Percentiles rank a stretch among this genome's conserved stretches.
Conservation (phyloP, 2,329 filamentous ascomycete species). For the Hypoxylon sp. region DNA sequence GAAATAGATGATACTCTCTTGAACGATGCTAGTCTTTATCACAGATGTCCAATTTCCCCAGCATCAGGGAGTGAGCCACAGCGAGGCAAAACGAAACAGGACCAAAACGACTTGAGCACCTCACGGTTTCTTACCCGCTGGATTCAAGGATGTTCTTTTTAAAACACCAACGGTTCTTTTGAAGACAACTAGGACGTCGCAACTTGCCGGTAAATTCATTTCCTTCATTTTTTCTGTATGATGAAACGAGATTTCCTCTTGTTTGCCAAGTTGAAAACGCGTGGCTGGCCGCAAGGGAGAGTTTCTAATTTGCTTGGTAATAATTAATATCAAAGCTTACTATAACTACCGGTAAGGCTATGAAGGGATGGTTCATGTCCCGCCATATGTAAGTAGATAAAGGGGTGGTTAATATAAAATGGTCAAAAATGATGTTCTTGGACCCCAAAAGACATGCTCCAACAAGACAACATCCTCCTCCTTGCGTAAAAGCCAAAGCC, state of each 20-base stretch:
- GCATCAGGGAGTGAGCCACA: neutral
- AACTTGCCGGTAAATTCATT: neutral
- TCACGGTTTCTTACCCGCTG: neutral
- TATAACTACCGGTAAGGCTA: neutral
- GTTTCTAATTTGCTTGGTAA: neutral
- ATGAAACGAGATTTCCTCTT: neutral
- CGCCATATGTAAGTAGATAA: neutral
- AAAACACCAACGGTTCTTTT: neutral
- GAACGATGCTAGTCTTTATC: neutral
- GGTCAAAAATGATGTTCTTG: too few relatives aligned
- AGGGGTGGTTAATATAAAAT: neutral
- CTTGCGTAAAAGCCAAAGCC: neutral
- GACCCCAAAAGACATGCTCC: neutral
- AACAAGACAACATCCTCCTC: neutral
- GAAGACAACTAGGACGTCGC: neutral
- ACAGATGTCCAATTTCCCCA: neutral
- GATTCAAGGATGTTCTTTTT: neutral
- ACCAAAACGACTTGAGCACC: neutral
- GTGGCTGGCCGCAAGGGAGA: neutral
- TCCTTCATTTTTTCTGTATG: neutral
- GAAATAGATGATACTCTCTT: neutral
- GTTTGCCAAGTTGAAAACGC: neutral
- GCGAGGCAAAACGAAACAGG: neutral
- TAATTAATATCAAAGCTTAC: neutral
- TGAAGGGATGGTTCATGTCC: neutral